Base-by-base conservation (phyloP, 2,329 filamentous ascomycete species). In the Trichoderma atrobrunneum region DNA sequence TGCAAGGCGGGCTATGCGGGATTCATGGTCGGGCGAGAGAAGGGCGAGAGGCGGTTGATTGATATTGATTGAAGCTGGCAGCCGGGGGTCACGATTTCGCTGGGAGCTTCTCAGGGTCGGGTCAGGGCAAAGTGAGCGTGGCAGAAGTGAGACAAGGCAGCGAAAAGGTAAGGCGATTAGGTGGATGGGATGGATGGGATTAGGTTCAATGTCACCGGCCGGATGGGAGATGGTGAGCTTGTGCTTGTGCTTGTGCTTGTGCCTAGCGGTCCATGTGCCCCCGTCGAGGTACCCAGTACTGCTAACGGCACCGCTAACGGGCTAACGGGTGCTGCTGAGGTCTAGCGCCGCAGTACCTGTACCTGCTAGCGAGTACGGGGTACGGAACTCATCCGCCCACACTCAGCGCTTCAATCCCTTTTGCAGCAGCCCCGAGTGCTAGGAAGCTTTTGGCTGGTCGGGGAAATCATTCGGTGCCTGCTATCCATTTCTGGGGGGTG, bases 161-260 rank as follows among this genome's bases (percentile, higher is more conserved):
- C 24, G 32, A 59, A 14, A 21, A 10, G 39, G 24, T 59, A 48
- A n/a, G 28, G 12, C 7, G 60, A 43, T 18, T 14, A 24, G 48
- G 66, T 56, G 57, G 66, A 36, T 69, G 48, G 57, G 57, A 28
- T 62, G 48, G 48, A 54, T 54, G 39, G 43, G 48, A 54, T 54
- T 59, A 43, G 51, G 64, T 61, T 69, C 43, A 51, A 51, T 54
- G 66, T 70, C 57, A 70, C 66, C 39, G n/a, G 63, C 60, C 21
- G 7, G 54, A 62, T 62, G 59, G 34, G 48, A 39, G 48, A 59
- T 12, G 51, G 26, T 59, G 48, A 30, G 43, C 43, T 51, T 51
- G 43, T 28, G 48, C 32, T 34, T 28, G 43, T 24, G 63, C 43
- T 36, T 21, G 30, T 43, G 34, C 34, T 14, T 10, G 10, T 36